Evolutionary conservation across 345 rosid genomes (phyloP).

Genomic region (Brassica nigra): DNA sequence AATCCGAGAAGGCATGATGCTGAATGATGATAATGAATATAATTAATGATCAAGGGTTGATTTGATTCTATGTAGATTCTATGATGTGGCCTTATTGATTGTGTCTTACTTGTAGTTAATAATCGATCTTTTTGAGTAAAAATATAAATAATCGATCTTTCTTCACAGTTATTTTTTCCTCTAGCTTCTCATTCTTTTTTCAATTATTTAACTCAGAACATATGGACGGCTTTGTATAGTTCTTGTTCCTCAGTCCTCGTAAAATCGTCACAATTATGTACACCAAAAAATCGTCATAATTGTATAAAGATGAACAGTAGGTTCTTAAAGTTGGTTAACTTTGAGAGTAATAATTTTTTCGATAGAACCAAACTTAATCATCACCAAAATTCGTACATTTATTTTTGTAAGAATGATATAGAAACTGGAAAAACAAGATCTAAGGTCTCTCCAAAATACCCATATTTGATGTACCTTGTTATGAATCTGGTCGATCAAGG

Average conservation of each 20-base stretch:
- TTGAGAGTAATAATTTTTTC: neutral
- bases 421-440: neutral
- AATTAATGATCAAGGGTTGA: constrained; percentile 9
- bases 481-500: neutral
- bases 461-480: neutral
- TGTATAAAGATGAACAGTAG: neutral
- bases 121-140: neutral
- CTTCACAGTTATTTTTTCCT: neutral
- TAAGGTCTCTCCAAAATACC: neutral
- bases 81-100: constrained; percentile 24
- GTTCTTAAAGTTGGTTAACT: neutral
- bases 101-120: constrained; percentile 26
- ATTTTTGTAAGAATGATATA: neutral
- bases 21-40: neutral
- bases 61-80: constrained; percentile 30
- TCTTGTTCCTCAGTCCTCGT: neutral
- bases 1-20: constrained; percentile 35
- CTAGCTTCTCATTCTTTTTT: neutral
- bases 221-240: neutral
- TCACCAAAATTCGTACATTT: neutral
- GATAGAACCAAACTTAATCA: neutral
- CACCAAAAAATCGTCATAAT: neutral
- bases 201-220: neutral
- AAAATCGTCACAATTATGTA: neutral
- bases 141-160: neutral